Evolutionary conservation across 176 grass and related monocot genomes (phyloP), one percentile per base, ranked within the genome.

Genomic region (Carex parvula): DNA sequence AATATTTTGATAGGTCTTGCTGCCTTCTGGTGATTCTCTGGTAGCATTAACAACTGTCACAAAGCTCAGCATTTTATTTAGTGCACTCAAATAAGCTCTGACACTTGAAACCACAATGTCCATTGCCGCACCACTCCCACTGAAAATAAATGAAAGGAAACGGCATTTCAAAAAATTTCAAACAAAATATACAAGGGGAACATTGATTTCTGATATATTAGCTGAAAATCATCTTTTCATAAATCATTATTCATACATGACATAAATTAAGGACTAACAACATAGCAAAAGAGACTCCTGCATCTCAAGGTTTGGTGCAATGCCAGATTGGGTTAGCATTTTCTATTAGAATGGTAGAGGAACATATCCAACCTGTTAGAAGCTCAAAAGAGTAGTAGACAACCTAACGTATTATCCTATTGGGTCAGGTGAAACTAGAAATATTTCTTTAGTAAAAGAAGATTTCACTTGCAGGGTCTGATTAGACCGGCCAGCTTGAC

Each of bases 11-110:
- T 85, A 85, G 24, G 60, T 75, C 33, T 48, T 5, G 63, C 17
- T 62, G 33, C 42, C 30, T 62, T 87, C 76, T 44, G 61, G 60
- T 20, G 82, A 85, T 64, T 86, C 81, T 16, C 79, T 89, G 37
- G 90, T 91, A 59, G 90, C 79, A 26, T 90, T 93, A 13, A 85
- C 37, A 21, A 87, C 89, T 5, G 87, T 85, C 50, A 90, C 81
- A 69, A 93, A 93, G 79, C 95, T 94, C 56, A 89, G 84, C 85
- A 98, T 95, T 84, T 94, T 98, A 68, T 98, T 98, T 35, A 98
- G 58, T 50, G 95, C 95, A 67, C 89, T 93, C 53, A 98, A 65
- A 81, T 94, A 98, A 39, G 95, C 95, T 84, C 92, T 88, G 33
- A 98, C 83, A 35, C 92, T 98, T 16, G 92, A 95, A 52, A 98